These are phyloP conservation scores for maize (Zea mays) DNA, from an alignment of 176 grass and related monocot species.

Conservation along the genomic window Zm-B73-REFERENCE-NAM-5.0 NC_050102.1:168502501-168503000, in stretches of 20 bases:
- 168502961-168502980: background rate
- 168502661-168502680: background rate
- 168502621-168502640: background rate
- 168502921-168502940: background rate
- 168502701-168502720: background rate
- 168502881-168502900: background rate
- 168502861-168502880: slow-evolving; percentile 9
- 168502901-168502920: background rate
- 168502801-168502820: slow-evolving; percentile 1
- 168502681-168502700: background rate
- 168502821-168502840: background rate
- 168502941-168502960: too few species aligned
- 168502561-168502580: slow-evolving; percentile 27
- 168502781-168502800: background rate
- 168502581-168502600: slow-evolving; percentile 25
- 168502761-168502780: slow-evolving; percentile 14
- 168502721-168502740: slow-evolving; percentile 28
- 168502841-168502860: background rate
- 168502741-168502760: slow-evolving; percentile 10
- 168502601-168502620: background rate
- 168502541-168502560: slow-evolving; percentile 34
- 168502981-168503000: background rate
- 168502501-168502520: slow-evolving; percentile 8
- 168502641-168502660: background rate
- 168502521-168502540: background rate